Conservation (phyloP, 495 filamentous ascomycete genomes). For the Neurospora sp. region DNA sequence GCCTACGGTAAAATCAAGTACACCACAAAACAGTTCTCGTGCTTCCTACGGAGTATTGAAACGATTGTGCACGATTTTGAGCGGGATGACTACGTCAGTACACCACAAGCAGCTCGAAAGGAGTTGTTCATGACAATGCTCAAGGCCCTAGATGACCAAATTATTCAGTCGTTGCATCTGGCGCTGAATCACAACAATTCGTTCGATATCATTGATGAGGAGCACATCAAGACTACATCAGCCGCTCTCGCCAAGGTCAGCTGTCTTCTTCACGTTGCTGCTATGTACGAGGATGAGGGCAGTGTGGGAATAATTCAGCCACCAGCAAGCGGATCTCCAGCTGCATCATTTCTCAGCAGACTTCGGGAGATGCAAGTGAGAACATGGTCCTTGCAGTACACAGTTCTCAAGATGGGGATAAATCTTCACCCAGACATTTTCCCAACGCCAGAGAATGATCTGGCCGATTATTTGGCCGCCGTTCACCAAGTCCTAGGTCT, state of each 20-base stretch:
- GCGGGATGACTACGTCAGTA: constrained; percentile 49
- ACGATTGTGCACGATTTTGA: constrained; percentile 67
- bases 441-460: constrained; percentile 52
- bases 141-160: constrained; percentile 63
- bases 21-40: constrained; percentile 75
- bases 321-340: constrained; percentile 21
- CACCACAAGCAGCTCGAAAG: constrained; percentile 50
- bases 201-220: constrained; percentile 76
- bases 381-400: constrained; percentile 71
- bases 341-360: constrained; percentile 53
- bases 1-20: constrained; percentile 80
- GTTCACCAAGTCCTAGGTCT: constrained; percentile 82
- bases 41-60: constrained; percentile 74
- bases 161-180: constrained; percentile 53
- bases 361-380: constrained; percentile 84
- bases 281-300: constrained; percentile 73
- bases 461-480: constrained; percentile 61
- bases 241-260: constrained; percentile 54
- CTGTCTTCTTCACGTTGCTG: constrained; percentile 65
- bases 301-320: constrained; percentile 55
- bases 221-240: constrained; percentile 61
- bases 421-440: constrained; percentile 54
- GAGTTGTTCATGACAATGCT: constrained; percentile 62
- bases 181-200: constrained; percentile 58
- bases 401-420: constrained; percentile 65